Base-by-base conservation (phyloP, 2,329 filamentous ascomycete species). In the Trichoderma sp. region DNA sequence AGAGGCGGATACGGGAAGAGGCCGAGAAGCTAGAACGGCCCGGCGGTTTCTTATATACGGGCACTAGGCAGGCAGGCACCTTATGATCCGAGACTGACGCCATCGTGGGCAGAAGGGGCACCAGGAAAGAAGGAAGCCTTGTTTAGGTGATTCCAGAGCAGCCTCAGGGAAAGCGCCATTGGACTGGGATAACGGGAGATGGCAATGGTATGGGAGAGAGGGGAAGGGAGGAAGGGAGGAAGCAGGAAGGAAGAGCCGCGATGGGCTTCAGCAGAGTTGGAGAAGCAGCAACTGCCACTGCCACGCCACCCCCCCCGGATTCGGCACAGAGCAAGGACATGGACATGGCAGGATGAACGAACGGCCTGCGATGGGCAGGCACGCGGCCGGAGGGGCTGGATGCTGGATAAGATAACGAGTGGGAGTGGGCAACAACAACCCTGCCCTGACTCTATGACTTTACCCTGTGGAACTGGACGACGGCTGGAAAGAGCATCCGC, bases 31-130 rank as follows among this genome's bases (percentile, higher is more conserved):
- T 47, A 26, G 66, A 50, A 50, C 36, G 23, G 9, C 6, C 28
- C 55, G 39, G 26, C 57, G 8, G n/a, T 36, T 67, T 63, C 63
- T 57, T 70, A 63, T 70, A 70, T 26, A 70, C 43, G 32, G 66
- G 57, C 66, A 62, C 66, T 50, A 58, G 57, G 57, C 28, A 47
- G 63, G 47, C 23, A 61, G 36, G 3, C 20, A 26, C 28, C 28
- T 64, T 17, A 70, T 70, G 68, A 70, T 64, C 50, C 59, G 59
- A 64, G 68, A 70, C 58, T 70, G 68, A 70, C 68, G 68, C 68
- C 68, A 70, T 64, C 68, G 68, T 64, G 59, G 50, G 68, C 59
- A 64, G 43, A 26, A 59, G 11, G 6, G 17, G 53, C 30, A 7
- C 30, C 30, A 43, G 17, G 11, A 57, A 26, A 30, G 32, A 57